These are phyloP conservation scores for Vaccinium vitisidaea DNA, from an alignment of 148 eudicot species.

Conservation along the genomic window DNA sequence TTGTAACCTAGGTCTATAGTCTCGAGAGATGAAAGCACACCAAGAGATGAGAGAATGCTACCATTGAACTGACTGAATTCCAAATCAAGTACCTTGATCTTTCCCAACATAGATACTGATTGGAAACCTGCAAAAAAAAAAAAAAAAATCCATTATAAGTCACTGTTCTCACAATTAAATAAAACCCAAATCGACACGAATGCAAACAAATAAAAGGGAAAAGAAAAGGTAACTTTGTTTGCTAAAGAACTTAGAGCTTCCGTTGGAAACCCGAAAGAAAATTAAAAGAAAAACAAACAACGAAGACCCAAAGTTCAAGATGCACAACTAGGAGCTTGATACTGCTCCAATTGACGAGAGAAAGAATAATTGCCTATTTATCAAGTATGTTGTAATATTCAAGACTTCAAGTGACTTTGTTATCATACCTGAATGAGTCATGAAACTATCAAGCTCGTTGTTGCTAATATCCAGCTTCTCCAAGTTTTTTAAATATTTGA, in stretches of 20 bases:
- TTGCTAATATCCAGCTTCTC: not conserved
- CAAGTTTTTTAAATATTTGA: not conserved
- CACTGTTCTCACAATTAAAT: not conserved
- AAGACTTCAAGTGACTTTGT: not conserved
- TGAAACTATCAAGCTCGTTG: not conserved
- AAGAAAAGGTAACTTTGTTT: no score
- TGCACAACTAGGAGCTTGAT: not conserved
- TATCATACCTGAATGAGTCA: not conserved
- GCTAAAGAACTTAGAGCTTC: no score
- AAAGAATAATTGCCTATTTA: not conserved
- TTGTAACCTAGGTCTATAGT: not conserved
- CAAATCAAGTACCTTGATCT: not conserved
- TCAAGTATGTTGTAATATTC: not conserved
- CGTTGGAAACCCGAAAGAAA: not conserved
- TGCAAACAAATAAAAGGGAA: no score
- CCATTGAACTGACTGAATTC: not conserved
- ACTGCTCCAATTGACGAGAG: not conserved
- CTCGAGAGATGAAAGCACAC: not conserved
- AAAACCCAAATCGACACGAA: not conserved
- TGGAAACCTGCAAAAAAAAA: not conserved
- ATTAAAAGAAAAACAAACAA: no score
- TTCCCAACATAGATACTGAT: not conserved
- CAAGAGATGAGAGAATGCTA: not conserved
- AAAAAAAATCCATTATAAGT: not conserved
- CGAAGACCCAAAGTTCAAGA: not conserved